Evolutionary conservation across 2,329 filamentous ascomycete species (phyloP).

Genomic region (Fusarium temperatum): DNA sequence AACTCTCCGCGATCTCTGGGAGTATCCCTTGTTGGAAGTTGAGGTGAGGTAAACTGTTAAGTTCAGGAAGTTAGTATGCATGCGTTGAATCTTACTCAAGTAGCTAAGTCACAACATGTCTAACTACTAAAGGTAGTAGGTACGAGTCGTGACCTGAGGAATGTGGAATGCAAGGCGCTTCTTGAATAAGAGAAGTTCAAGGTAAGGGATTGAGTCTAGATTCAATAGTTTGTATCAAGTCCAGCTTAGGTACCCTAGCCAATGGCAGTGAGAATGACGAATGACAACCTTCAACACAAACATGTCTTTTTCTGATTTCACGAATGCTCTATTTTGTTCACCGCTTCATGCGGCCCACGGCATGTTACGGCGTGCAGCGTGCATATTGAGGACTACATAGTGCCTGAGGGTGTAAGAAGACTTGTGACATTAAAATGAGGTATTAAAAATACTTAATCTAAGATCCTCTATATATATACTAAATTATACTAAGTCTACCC

Average conservation of each 20-base stretch:
- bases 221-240: not conserved
- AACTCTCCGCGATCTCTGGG: not conserved
- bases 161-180: slow-evolving; percentile 15
- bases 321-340: not conserved
- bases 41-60: not conserved
- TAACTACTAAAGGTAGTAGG: too few species aligned
- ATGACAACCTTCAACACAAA: not conserved
- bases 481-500: too few species aligned
- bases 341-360: slow-evolving; percentile 4
- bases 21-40: not conserved
- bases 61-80: not conserved
- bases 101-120: not conserved
- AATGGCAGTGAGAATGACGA: not conserved
- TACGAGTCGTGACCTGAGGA: slow-evolving; percentile 14
- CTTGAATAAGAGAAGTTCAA: not conserved
- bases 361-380: not conserved
- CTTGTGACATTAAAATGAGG: too few species aligned
- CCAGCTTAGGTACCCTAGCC: not conserved
- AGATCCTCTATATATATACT: too few species aligned
- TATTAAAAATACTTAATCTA: too few species aligned
- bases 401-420: too few species aligned
- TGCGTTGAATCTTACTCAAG: not conserved
- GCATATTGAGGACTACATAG: not conserved
- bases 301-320: not conserved
- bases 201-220: not conserved